Evolutionary conservation across 352 stramenopile species (phyloP).

Genomic region (Thalassiosira hispida): DNA sequence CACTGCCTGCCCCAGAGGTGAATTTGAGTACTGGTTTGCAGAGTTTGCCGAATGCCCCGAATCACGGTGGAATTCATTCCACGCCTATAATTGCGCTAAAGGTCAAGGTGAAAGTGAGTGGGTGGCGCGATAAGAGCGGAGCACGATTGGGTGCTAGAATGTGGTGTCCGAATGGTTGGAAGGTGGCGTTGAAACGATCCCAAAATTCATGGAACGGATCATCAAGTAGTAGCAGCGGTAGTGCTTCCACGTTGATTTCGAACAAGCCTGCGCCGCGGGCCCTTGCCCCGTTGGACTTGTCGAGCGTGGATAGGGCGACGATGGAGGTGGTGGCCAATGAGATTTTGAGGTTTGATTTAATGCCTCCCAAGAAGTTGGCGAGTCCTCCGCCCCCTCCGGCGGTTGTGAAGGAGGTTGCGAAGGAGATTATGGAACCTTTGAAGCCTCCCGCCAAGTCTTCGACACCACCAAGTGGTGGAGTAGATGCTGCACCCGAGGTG

Average conservation of each 20-base stretch:
- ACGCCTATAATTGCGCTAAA: slow-evolving; percentile 29
- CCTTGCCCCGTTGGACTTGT: slow-evolving; percentile 14
- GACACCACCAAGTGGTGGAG: too few species aligned
- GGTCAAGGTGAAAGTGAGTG: slow-evolving; percentile 33
- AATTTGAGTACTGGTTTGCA: background rate
- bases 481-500: background rate
- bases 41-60: background rate
- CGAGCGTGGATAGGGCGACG: background rate
- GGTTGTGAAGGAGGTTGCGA: slow-evolving; percentile 3
- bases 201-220: background rate
- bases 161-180: slow-evolving; percentile 31
- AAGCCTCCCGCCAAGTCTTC: slow-evolving; percentile 1
- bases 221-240: too few species aligned
- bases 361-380: background rate
- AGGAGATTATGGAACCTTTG: slow-evolving; percentile 14
- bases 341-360: slow-evolving; percentile 12
- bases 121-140: slow-evolving; percentile 36
- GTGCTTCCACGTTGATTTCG: too few species aligned
- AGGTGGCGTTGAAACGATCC: slow-evolving; percentile 10
- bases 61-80: slow-evolving; percentile 2
- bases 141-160: slow-evolving; percentile 18
- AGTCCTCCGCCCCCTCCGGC: background rate
- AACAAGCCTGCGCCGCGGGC: background rate
- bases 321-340: slow-evolving; percentile 14
- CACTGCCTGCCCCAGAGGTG: too few species aligned